Evolutionary conservation across 306 rosid genomes (phyloP).

Genomic region (Ziziphus jujuba): DNA sequence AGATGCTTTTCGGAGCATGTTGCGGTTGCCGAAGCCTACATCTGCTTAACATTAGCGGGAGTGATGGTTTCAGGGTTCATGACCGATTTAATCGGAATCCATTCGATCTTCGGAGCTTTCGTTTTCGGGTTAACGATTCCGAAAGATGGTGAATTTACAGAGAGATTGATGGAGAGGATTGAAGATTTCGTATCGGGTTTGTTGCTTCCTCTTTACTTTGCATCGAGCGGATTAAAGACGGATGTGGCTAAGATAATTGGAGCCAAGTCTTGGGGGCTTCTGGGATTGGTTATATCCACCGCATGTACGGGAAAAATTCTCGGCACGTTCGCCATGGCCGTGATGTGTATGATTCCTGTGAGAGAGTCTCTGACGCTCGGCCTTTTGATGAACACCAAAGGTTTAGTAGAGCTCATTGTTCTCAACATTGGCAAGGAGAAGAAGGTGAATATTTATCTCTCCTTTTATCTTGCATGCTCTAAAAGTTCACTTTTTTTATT

Average conservation of each 20-base stretch:
- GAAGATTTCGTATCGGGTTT: constrained; percentile 84
- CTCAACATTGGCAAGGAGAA: constrained; percentile 93
- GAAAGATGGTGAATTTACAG: constrained; percentile 54
- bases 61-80: constrained; percentile 68
- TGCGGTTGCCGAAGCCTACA: constrained; percentile 48
- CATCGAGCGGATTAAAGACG: constrained; percentile 83
- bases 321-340: constrained; percentile 70
- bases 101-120: constrained; percentile 84
- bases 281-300: constrained; percentile 56
- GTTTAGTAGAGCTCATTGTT: constrained; percentile 87
- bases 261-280: constrained; percentile 63
- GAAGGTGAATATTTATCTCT: constrained; percentile 47
- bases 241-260: constrained; percentile 67
- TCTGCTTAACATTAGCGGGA: constrained; percentile 62
- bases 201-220: constrained; percentile 81
- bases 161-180: constrained; percentile 58
- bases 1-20: constrained; percentile 46
- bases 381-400: constrained; percentile 92
- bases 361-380: constrained; percentile 78
- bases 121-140: constrained; percentile 81
- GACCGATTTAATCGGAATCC: constrained; percentile 83
- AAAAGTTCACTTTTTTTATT: no score
- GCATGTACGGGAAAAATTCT: constrained; percentile 84
- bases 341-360: constrained; percentile 58
- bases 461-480: no score